A percentile compares a stretch with the other conserved stretches of the same genome.
phyloP scores from a whole-genome alignment of 345 rosid genomes.

The Carallia pectinifolia region DNA sequence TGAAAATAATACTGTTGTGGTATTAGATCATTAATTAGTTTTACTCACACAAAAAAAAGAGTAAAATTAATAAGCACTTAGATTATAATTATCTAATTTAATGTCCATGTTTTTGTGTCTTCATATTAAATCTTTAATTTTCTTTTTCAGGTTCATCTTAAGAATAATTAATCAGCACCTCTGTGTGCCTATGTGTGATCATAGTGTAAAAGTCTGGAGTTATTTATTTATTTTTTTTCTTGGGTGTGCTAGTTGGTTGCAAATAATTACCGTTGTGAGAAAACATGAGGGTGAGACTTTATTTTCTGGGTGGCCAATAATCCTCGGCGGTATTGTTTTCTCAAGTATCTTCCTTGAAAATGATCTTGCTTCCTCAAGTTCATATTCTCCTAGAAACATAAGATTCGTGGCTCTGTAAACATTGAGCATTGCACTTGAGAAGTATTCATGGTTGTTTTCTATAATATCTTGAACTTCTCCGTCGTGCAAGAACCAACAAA shows the following conservation, averaged over 20 bases:
- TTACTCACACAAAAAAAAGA: too few relatives aligned
- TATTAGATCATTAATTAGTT: too few relatives aligned
- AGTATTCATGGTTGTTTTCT: conserved; percentile 28
- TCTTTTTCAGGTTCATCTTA: too few relatives aligned
- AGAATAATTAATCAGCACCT: too few relatives aligned
- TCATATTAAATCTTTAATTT: too few relatives aligned
- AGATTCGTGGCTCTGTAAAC: conserved; percentile 57
- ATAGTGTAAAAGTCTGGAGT: too few relatives aligned
- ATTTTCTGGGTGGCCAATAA: background rate
- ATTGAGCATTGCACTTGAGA: conserved; percentile 40
- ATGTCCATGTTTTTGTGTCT: too few relatives aligned
- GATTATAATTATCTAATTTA: too few relatives aligned
- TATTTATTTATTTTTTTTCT: too few relatives aligned
- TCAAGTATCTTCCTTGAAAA: conserved; percentile 42
- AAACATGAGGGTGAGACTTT: conserved; percentile 4
- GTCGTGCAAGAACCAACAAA: conserved; percentile 56
- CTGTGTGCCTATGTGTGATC: too few relatives aligned
- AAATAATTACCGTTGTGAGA: conserved; percentile 21
- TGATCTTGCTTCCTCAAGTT: conserved; percentile 49
- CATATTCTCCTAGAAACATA: conserved; percentile 53
- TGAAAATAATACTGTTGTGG: too few relatives aligned
- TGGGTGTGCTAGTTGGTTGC: background rate
- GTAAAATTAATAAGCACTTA: too few relatives aligned
- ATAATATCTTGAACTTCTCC: conserved; percentile 32
- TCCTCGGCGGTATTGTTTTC: conserved; percentile 17